phyloP scores from a whole-genome alignment of 768 basidiomycete genomes.

The Serendipita sp. region DNA sequence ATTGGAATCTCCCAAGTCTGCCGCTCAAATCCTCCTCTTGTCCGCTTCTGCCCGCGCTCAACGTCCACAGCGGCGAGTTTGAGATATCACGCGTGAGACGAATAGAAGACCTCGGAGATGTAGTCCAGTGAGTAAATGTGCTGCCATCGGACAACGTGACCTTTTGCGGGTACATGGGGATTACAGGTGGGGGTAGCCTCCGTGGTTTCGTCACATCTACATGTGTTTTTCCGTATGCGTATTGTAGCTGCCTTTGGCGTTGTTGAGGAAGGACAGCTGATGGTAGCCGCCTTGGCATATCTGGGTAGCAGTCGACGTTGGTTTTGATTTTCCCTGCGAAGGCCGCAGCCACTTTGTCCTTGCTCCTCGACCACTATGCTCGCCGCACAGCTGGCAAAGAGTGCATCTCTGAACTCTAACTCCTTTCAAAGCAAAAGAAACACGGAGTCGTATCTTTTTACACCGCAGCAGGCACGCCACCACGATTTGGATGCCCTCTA shows the following conservation, averaged over 20 bases:
- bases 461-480: slow-evolving; percentile 60
- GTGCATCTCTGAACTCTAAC: slow-evolving; percentile 59
- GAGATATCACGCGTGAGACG: slow-evolving; percentile 75
- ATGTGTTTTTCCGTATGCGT: slow-evolving; percentile 3
- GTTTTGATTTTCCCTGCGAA: background rate
- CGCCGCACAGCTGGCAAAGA: slow-evolving; percentile 63
- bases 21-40: slow-evolving; percentile 59
- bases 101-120: slow-evolving; percentile 64
- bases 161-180: slow-evolving; percentile 73
- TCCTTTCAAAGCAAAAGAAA: slow-evolving; percentile 38
- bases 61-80: slow-evolving; percentile 79
- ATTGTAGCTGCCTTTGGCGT: background rate
- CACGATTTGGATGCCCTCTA: slow-evolving; percentile 82
- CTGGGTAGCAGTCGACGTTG: background rate
- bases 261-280: background rate
- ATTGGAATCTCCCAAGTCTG: slow-evolving; percentile 65
- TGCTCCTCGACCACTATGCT: slow-evolving; percentile 38
- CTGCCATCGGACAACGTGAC: slow-evolving; percentile 81
- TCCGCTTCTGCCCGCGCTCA: slow-evolving; percentile 37
- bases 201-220: background rate
- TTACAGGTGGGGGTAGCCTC: slow-evolving; percentile 16
- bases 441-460: slow-evolving; percentile 76
- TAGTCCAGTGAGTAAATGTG: slow-evolving; percentile 76
- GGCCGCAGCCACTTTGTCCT: slow-evolving; percentile 14
- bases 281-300: slow-evolving; percentile 2